Evolutionary conservation across 1,139 yeast species (phyloP).

Genomic region (Kodamaea suecica): DNA sequence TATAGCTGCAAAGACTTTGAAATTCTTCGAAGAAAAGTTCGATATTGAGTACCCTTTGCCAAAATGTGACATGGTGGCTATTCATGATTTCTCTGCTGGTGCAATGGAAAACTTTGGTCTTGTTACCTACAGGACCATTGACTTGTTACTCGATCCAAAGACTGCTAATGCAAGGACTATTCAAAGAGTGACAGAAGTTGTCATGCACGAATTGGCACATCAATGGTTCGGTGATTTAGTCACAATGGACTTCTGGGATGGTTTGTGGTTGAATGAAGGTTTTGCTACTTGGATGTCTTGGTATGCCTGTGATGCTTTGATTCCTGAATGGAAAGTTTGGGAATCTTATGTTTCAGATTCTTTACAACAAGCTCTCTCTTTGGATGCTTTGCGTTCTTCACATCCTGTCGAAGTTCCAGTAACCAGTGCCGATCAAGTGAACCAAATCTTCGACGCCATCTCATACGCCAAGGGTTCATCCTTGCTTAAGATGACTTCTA

Average conservation of each 20-base stretch:
- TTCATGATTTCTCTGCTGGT: conserved; percentile 56
- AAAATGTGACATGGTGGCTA: conserved; percentile 55
- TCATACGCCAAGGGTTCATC: conserved; percentile 34
- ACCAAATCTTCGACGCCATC: conserved; percentile 56
- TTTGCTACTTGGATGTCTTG: conserved; percentile 74
- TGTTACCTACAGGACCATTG: conserved; percentile 53
- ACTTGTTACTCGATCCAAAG: conserved; percentile 46
- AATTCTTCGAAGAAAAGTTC: conserved; percentile 49
- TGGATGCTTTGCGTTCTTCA: conserved; percentile 53
- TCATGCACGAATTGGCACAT: conserved; percentile 62
- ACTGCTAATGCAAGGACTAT: conserved; percentile 43
- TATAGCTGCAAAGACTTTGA: conserved; percentile 51
- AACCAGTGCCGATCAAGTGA: conserved; percentile 51
- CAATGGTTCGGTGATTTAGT: conserved; percentile 65
- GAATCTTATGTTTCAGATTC: conserved; percentile 50
- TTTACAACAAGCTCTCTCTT: conserved; percentile 49
- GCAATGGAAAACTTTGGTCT: conserved; percentile 66
- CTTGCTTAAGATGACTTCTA: conserved; percentile 27
- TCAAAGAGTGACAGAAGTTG: conserved; percentile 56
- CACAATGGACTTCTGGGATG: conserved; percentile 67
- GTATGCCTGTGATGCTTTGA: conserved; percentile 61
- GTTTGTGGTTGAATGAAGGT: conserved; percentile 61
- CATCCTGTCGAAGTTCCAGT: conserved; percentile 62
- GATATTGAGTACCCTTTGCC: conserved; percentile 61
- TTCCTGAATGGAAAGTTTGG: conserved; percentile 60